Percentiles rank a stretch among this genome's conserved stretches.
These are phyloP conservation scores for Epichloe festucae DNA, from an alignment of 2,329 filamentous ascomycete species.

Conservation along the genomic window DNA sequence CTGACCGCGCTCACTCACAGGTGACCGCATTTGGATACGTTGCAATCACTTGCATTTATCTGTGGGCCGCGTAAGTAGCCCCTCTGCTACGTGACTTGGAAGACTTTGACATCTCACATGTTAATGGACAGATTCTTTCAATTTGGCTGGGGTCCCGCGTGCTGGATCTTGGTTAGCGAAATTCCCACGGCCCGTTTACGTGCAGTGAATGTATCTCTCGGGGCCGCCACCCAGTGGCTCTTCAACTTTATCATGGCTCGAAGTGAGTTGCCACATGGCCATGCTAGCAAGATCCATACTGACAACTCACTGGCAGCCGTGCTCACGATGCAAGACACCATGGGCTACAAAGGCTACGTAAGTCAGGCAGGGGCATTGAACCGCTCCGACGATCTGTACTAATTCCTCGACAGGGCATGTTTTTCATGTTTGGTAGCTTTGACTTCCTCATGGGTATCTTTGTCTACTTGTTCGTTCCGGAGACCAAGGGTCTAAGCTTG, in stretches of 20 bases:
- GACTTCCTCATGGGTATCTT: constrained; percentile 53
- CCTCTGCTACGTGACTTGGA: neutral
- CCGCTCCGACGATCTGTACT: neutral
- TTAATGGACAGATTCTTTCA: constrained; percentile 40
- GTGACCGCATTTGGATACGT: constrained; percentile 56
- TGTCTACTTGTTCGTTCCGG: constrained; percentile 54
- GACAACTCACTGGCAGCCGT: constrained; percentile 27
- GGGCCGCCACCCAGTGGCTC: constrained; percentile 57
- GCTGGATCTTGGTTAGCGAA: constrained; percentile 59
- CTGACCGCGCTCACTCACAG: constrained; percentile 8
- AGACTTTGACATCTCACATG: constrained; percentile 8
- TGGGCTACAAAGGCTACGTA: constrained; percentile 29
- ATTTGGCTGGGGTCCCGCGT: constrained; percentile 57
- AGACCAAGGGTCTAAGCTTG: constrained; percentile 53
- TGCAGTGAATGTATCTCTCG: constrained; percentile 54
- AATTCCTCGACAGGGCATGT: constrained; percentile 36
- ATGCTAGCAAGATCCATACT: neutral
- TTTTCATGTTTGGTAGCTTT: constrained; percentile 56
- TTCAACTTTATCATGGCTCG: constrained; percentile 63
- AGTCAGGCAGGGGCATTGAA: constrained; percentile 9
- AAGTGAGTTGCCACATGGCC: constrained; percentile 18
- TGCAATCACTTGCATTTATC: constrained; percentile 57
- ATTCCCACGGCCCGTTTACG: constrained; percentile 55
- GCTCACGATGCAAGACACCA: constrained; percentile 51
- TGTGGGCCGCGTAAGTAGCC: constrained; percentile 43